These are phyloP conservation scores for Penicillium crustosum DNA, from an alignment of 2,329 filamentous ascomycete genomes.

Conservation along the genomic window DNA sequence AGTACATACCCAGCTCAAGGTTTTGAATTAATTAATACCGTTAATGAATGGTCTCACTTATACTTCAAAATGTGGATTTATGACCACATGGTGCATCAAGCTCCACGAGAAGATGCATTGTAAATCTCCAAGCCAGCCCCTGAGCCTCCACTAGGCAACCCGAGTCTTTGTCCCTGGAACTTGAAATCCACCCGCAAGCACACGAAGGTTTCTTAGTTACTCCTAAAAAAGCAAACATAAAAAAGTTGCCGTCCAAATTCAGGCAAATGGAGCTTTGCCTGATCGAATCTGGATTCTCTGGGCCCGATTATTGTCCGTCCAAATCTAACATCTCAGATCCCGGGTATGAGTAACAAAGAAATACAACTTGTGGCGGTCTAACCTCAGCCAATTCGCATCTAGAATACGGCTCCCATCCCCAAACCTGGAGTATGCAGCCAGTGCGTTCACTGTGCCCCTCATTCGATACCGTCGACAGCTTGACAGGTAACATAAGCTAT, in stretches of 20 bases:
- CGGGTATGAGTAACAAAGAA: constrained; percentile 6
- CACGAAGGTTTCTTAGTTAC: neutral
- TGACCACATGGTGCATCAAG: constrained; percentile 14
- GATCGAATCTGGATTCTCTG: neutral
- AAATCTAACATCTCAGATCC: constrained; percentile 10
- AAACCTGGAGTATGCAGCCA: constrained; percentile 11
- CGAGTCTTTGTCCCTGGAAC: constrained; percentile 17
- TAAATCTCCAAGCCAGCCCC: constrained; percentile 5
- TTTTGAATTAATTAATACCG: neutral
- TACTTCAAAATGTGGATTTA: constrained; percentile 6
- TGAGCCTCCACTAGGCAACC: constrained; percentile 15
- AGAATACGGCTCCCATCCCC: neutral
- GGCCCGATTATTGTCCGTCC: neutral
- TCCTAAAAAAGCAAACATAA: neutral
- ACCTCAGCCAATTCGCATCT: constrained; percentile 5
- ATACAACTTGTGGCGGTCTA: constrained; percentile 6
- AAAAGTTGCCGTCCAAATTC: constrained; percentile 1
- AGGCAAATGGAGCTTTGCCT: neutral
- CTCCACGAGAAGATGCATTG: constrained; percentile 12
- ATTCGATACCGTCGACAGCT: constrained; percentile 1
- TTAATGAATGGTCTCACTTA: neutral
- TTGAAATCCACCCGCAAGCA: constrained; percentile 11
- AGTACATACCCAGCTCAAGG: neutral
- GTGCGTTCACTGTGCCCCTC: neutral
- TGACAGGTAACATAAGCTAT: constrained; percentile 8